phyloP scores from a whole-genome alignment of 225 moss, liverwort and hornwort genomes.

The Bryoerythrophyllum caledonicum region DNA sequence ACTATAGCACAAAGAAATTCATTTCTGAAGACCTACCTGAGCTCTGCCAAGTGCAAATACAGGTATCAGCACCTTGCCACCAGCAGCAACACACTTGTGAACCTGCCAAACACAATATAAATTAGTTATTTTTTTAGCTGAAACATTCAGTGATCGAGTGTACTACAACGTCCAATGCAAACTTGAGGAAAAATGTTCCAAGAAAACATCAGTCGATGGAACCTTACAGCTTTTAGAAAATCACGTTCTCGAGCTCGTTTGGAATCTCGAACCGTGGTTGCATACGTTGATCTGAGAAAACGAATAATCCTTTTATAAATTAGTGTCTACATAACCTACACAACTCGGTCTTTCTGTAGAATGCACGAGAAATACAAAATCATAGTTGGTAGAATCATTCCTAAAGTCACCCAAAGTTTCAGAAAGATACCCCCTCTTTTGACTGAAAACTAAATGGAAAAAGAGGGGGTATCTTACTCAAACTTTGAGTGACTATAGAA shows the following conservation, averaged over 20 bases:
- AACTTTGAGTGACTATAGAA: too few species aligned
- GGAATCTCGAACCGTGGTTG: conserved; percentile 94
- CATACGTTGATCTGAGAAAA: conserved; percentile 85
- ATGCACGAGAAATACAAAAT: conserved; percentile 10
- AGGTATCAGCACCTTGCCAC: conserved; percentile 97
- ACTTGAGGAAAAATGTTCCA: neutral
- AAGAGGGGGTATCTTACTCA: too few species aligned
- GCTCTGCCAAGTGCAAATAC: conserved; percentile 97
- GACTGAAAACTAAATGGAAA: too few species aligned
- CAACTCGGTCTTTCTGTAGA: too few species aligned
- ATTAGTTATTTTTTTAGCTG: neutral
- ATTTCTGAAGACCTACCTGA: conserved; percentile 55
- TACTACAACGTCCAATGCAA: neutral
- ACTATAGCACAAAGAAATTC: neutral
- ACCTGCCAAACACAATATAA: conserved; percentile 52
- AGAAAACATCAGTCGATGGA: conserved; percentile 8
- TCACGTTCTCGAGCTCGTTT: conserved; percentile 95
- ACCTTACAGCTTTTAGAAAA: conserved; percentile 87
- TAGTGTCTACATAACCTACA: neutral
- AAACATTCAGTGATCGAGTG: conserved; percentile 7
- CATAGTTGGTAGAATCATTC: neutral
- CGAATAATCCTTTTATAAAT: neutral
- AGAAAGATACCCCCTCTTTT: too few species aligned
- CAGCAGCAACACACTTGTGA: conserved; percentile 83
- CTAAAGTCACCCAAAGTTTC: too few species aligned